phyloP scores from a whole-genome alignment of 805 yeast species.

The Yamadazyma scolyti region DNA sequence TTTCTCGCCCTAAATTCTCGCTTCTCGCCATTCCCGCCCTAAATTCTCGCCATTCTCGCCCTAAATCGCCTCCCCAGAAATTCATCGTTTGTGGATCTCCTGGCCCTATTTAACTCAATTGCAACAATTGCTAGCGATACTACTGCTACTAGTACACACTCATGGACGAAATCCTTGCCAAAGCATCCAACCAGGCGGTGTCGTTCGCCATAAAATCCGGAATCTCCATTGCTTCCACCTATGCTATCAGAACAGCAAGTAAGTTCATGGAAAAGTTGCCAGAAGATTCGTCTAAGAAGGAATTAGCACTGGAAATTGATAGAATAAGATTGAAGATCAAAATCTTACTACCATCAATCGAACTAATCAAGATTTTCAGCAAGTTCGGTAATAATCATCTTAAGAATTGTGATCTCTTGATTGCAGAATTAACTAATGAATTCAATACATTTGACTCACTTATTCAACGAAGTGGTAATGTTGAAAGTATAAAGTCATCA shows the following conservation, averaged over 20 bases:
- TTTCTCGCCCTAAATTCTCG: too few species aligned
- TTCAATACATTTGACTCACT: constrained; percentile 54
- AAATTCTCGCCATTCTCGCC: too few species aligned
- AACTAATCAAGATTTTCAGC: constrained; percentile 57
- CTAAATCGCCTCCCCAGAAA: too few species aligned
- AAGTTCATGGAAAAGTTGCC: constrained; percentile 55
- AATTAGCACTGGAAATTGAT: constrained; percentile 39
- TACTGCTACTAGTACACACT: too few species aligned
- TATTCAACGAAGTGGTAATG: constrained; percentile 38
- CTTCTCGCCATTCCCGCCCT: too few species aligned
- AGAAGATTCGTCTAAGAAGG: constrained; percentile 39
- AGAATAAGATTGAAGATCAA: constrained; percentile 55
- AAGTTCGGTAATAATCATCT: constrained; percentile 60
- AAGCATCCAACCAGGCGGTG: constrained; percentile 76
- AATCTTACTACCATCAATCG: constrained; percentile 64
- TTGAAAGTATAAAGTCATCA: constrained; percentile 36
- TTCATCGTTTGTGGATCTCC: too few species aligned
- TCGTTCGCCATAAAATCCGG: constrained; percentile 77
- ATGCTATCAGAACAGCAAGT: constrained; percentile 63
- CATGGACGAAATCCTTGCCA: constrained; percentile 44
- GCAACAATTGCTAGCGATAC: not conserved
- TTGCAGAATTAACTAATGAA: constrained; percentile 52
- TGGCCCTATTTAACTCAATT: too few species aligned
- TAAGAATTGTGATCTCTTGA: constrained; percentile 50
- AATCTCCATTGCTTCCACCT: constrained; percentile 67